A percentile compares a stretch with the other conserved stretches of the same genome.
Conservation (phyloP, 2,329 filamentous ascomycete genomes). For the Chrysoporthe cubensis region DNA sequence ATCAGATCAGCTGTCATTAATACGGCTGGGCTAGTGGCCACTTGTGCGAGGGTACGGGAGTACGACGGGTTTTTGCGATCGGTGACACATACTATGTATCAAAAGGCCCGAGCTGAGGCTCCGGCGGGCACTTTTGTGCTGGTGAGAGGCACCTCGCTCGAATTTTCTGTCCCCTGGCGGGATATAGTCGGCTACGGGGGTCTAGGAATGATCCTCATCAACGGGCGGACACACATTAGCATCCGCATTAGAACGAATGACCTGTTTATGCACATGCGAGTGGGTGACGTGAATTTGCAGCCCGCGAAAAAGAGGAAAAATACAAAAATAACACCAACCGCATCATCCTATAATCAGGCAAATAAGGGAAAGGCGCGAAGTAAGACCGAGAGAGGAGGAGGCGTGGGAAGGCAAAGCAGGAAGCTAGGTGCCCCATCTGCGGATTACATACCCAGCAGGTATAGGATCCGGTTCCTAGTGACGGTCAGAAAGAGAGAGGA, state of each 20-base stretch:
- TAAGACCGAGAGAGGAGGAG: not conserved
- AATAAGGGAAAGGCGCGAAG: not conserved
- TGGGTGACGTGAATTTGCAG: not conserved
- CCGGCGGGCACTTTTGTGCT: not conserved
- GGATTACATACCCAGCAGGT: conserved; percentile 7
- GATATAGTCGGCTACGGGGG: not conserved
- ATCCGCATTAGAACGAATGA: not conserved
- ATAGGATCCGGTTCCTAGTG: conserved; percentile 6
- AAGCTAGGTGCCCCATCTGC: not conserved
- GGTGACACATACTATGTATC: not conserved
- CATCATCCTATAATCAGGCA: not conserved
- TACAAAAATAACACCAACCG: not conserved
- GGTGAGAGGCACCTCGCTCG: not conserved
- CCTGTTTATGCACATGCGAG: not conserved
- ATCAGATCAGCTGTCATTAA: conserved; percentile 15
- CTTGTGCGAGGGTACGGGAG: conserved; percentile 1
- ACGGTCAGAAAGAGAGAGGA: too few species aligned
- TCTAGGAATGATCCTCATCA: not conserved
- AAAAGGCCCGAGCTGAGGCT: not conserved
- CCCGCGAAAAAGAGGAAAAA: not conserved
- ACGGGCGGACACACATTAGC: not conserved
- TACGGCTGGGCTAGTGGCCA: conserved; percentile 4
- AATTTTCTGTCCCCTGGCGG: not conserved
- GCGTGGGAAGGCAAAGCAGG: not conserved
- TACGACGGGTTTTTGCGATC: not conserved